Base-by-base conservation (phyloP, 2,329 filamentous ascomycete genomes). In the Aciculosporium take region DNA sequence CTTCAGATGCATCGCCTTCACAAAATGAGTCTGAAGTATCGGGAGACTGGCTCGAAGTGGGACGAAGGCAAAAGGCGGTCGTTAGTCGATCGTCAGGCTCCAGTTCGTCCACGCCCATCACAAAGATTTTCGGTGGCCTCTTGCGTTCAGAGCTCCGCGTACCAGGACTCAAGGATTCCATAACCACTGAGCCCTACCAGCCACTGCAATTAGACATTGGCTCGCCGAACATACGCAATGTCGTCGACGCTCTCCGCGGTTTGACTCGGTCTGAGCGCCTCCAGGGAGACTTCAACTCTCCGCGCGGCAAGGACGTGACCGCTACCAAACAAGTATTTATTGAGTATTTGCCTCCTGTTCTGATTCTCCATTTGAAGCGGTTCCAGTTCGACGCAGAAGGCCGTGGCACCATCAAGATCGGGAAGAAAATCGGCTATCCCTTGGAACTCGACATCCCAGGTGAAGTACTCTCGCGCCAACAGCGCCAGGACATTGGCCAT, bases 371-470 rank as follows among this genome's bases (percentile, higher is more conserved):
- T 56, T 71, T 98, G 32, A 98, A 98, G 66, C 85, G 91, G 34
- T 98, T 98, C 69, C 86, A 95, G 53, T 96, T 94, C 53, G 87
- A 96, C 53, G 84, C 79, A 46, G 76, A 81, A 44, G 84, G 81
- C 34, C 53, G 56, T 34, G 87, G 87, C 20, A 94, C 87, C 0
- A 82, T 94, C 54, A 98, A 98, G 69, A 94, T 96, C 48, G 95
- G 89, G 85, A 98, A 96, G 68, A 94, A 89, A 66, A 72, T 98
- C 44, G 89, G 87, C 17, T 98, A 98, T 55, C 91, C 91, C 0
- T 68, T 98, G 23, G 88, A 96, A 54, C 71, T 98, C 39, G 89
- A 96, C 57, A 86, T 98, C 47, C 91, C 91, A 0, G 82, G 81
- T 43, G 89, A 96, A 56, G 82, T 86, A 8, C 82, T 98, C 54